These are phyloP conservation scores for Ophiognomonia clavigignenti-juglandacearum DNA, from an alignment of 2,329 filamentous ascomycete species.

Conservation along the genomic window DNA sequence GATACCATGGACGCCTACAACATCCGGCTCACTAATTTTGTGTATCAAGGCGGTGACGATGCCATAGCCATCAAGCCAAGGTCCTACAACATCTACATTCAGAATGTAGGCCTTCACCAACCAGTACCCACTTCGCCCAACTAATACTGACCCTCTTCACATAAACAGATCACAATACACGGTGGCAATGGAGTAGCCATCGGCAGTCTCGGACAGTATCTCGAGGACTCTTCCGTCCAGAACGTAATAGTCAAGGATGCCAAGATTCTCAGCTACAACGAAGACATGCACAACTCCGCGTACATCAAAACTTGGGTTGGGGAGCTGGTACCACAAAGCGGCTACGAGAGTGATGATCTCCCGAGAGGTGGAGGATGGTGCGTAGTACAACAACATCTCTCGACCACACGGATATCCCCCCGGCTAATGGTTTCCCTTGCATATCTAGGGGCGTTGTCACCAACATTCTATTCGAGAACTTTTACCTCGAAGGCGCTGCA, in stretches of 20 bases:
- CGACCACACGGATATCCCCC: too few species aligned
- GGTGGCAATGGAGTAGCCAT: slow-evolving; percentile 53
- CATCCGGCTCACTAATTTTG: slow-evolving; percentile 42
- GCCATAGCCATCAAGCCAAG: slow-evolving; percentile 53
- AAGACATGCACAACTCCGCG: slow-evolving; percentile 41
- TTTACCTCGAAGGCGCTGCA: slow-evolving; percentile 40
- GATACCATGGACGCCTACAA: slow-evolving; percentile 52
- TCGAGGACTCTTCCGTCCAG: slow-evolving; percentile 46
- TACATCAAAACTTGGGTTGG: slow-evolving; percentile 57
- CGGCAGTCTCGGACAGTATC: slow-evolving; percentile 50
- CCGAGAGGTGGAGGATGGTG: slow-evolving; percentile 44
- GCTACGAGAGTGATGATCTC: slow-evolving; percentile 43
- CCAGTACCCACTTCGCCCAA: too few species aligned
- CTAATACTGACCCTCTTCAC: background rate
- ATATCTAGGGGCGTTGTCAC: slow-evolving; percentile 37
- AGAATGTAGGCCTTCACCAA: slow-evolving; percentile 31
- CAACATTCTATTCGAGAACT: slow-evolving; percentile 48
- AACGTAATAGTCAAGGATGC: slow-evolving; percentile 44
- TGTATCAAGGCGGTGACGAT: slow-evolving; percentile 53
- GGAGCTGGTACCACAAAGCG: slow-evolving; percentile 35
- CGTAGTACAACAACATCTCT: background rate
- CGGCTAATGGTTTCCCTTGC: background rate
- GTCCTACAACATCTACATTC: slow-evolving; percentile 43
- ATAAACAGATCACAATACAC: slow-evolving; percentile 39
- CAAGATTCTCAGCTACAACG: slow-evolving; percentile 38